These are phyloP conservation scores for Dactylellina sp. DNA, from an alignment of 2,329 filamentous ascomycete species.

Conservation along the genomic window DNA sequence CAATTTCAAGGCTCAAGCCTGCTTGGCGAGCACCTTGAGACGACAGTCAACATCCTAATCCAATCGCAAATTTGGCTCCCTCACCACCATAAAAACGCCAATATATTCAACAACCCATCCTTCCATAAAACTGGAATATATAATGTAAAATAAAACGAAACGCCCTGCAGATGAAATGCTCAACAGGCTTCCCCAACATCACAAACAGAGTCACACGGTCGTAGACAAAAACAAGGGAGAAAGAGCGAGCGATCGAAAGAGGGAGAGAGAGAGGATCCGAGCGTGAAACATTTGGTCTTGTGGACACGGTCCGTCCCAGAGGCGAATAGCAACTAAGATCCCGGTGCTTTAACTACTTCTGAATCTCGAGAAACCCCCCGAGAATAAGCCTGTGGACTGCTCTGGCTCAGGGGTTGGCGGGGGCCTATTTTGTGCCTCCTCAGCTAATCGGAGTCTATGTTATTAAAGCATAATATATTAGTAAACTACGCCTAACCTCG, in stretches of 20 bases:
- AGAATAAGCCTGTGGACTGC: conserved; percentile 29
- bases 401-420: conserved; percentile 40
- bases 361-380: conserved; percentile 50
- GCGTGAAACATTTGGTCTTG: conserved; percentile 56
- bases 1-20: no score
- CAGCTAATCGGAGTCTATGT: conserved; percentile 45
- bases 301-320: conserved; percentile 56
- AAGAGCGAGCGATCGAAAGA: conserved; percentile 11
- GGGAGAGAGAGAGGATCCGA: conserved; percentile 33
- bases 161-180: conserved; percentile 41
- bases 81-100: conserved; percentile 27
- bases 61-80: conserved; percentile 46
- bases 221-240: conserved; percentile 1
- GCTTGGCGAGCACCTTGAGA: not conserved
- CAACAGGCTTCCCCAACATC: conserved; percentile 16
- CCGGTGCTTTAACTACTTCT: conserved; percentile 30
- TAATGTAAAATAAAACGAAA: conserved; percentile 17
- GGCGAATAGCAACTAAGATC: conserved; percentile 29
- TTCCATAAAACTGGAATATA: conserved; percentile 2
- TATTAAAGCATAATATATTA: conserved; percentile 33
- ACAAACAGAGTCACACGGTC: conserved; percentile 28
- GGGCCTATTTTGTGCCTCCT: conserved; percentile 38
- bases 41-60: conserved; percentile 15
- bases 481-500: conserved; percentile 43
- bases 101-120: conserved; percentile 23